Base-by-base conservation (phyloP, 2,329 filamentous ascomycete species). In the Trichoderma sp. region DNA sequence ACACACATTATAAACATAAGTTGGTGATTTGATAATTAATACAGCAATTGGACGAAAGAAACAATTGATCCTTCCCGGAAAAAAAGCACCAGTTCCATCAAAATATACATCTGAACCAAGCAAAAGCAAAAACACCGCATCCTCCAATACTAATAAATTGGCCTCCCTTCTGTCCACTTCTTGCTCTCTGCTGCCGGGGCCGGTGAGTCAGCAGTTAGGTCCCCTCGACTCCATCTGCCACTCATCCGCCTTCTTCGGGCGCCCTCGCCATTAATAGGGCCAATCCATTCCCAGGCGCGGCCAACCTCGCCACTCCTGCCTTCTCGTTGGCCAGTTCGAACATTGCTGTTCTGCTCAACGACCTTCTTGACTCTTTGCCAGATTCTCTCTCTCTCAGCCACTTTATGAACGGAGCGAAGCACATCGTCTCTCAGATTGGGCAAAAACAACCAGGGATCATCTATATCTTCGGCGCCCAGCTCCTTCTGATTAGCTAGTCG, bases 331-430 rank as follows among this genome's bases (percentile, higher is more conserved):
- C 86, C 84, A 0, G 87, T 92, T 53, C 96, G 87, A 19, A 99
- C 91, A 76, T 99, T 99, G 70, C 92, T 92, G 79, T 99, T 99
- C 79, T 90, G 90, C 80, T 99, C 96, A 0, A 99, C 94, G 64
- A 98, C 91, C 63, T 85, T 88, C 73, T 89, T 87, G 24, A 99
- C 96, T 61, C 89, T 88, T 72, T 89, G 86, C 96, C 96, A 99
- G 62, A 99, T 84, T 68, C 88, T 87, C 76, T 96, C 91, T 47
- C 96, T 87, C 74, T 94, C 88, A 10, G 86, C 85, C 24, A 94
- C 85, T 4, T 88, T 91, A 78, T 97, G 93, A 71, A 97, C 90
- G 33, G 91, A 88, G 24, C 95, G 86, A 49, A 99, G 84, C 3
- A 99, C 91, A 76, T 98, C 95, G 76, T 99, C 96, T 70, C 96